Conservation (phyloP, 768 basidiomycete genomes). For the Terana coerulea region DNA sequence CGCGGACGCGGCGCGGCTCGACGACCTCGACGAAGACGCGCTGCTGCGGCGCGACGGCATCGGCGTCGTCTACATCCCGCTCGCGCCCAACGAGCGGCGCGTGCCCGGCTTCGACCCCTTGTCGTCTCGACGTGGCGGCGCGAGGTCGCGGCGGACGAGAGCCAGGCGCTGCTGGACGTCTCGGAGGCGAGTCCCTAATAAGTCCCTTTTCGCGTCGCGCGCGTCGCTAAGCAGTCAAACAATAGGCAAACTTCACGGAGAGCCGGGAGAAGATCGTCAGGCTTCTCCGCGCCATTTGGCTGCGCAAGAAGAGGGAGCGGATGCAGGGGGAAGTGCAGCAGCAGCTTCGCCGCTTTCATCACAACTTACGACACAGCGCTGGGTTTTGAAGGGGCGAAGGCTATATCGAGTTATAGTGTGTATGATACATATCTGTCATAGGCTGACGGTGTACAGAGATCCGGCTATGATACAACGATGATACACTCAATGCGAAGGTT, state of each 20-base stretch:
- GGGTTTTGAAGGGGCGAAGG: background rate
- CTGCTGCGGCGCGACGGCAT: constrained; percentile 23
- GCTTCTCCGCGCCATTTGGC: constrained; percentile 25
- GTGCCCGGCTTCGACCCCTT: constrained; percentile 25
- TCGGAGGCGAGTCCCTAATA: constrained; percentile 15
- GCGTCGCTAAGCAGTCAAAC: background rate
- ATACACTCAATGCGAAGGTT: constrained; percentile 3
- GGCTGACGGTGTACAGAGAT: constrained; percentile 5
- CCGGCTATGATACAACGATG: background rate
- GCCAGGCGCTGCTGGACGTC: constrained; percentile 21
- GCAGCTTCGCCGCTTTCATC: constrained; percentile 11
- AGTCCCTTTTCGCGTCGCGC: background rate
- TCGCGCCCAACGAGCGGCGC: constrained; percentile 19
- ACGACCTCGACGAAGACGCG: constrained; percentile 25
- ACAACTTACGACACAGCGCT: constrained; percentile 6
- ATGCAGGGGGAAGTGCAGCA: constrained; percentile 15
- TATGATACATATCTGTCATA: background rate
- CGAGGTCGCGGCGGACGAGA: constrained; percentile 20
- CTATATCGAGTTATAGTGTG: background rate
- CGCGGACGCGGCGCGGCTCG: constrained; percentile 18
- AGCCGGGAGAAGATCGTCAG: constrained; percentile 22
- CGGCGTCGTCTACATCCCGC: constrained; percentile 24
- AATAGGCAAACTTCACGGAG: constrained; percentile 22
- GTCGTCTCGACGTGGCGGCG: constrained; percentile 24
- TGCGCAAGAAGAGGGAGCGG: constrained; percentile 22